These are phyloP conservation scores for Colletotrichum spaethianum DNA, from an alignment of 2,329 filamentous ascomycete species.

Conservation along the genomic window DNA sequence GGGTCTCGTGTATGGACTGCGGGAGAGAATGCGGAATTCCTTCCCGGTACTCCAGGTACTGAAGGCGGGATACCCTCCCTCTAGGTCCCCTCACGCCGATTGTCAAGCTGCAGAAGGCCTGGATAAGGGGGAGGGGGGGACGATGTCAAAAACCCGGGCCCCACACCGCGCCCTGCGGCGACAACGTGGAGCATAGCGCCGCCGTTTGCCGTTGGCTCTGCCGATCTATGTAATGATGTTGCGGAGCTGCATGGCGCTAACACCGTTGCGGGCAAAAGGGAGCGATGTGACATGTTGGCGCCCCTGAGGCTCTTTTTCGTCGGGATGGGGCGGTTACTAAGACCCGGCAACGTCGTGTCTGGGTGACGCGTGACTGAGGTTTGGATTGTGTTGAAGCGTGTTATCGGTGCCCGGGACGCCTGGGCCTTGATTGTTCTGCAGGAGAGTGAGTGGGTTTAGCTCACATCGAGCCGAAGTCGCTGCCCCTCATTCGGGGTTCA, in stretches of 20 bases:
- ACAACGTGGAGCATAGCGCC: slow-evolving; percentile 1
- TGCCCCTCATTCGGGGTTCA: neutral
- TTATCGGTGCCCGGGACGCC: neutral
- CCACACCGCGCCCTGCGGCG: slow-evolving; percentile 30
- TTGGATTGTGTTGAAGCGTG: neutral
- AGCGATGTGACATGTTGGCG: neutral
- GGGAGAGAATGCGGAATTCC: neutral
- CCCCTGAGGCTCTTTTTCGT: neutral
- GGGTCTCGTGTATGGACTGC: neutral
- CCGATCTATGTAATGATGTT: slow-evolving; percentile 8
- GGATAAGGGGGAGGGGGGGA: neutral
- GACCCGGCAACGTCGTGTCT: neutral
- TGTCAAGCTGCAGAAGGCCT: neutral
- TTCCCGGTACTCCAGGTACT: neutral
- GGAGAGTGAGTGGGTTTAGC: neutral
- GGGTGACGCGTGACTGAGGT: no score
- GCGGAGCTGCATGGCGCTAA: slow-evolving; percentile 6
- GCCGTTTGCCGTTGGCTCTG: neutral
- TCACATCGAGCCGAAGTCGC: neutral
- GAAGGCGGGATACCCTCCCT: neutral
- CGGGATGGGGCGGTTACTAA: neutral
- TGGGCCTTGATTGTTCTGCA: neutral
- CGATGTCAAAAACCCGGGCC: slow-evolving; percentile 4
- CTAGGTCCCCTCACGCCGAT: neutral
- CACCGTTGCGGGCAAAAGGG: neutral